A percentile compares a stretch with the other conserved stretches of the same genome.
Evolutionary conservation across 306 rosid genomes (phyloP).

Genomic region (Cucurbita maxima): DNA sequence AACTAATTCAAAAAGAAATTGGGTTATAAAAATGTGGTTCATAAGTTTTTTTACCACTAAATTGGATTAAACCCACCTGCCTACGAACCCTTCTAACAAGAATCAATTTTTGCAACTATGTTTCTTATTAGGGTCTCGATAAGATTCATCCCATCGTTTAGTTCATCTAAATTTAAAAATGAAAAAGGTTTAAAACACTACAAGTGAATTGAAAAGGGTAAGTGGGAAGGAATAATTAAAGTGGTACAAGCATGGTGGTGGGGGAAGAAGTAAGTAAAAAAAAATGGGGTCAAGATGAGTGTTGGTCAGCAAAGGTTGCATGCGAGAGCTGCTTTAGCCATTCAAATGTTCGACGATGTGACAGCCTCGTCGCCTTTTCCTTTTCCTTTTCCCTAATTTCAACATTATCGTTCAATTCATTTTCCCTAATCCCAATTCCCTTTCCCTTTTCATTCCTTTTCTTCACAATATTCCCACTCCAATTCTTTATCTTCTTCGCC

Average conservation of each 20-base stretch:
- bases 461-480: not conserved
- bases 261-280: not conserved
- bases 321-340: constrained; percentile 20
- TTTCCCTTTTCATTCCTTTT: not conserved
- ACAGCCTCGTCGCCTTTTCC: constrained; percentile 4
- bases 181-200: not conserved
- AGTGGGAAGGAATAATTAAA: not conserved
- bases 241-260: not conserved
- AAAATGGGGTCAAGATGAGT: not conserved
- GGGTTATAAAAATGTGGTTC: too few relatives aligned
- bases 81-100: too few relatives aligned
- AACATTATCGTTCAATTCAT: constrained; percentile 4
- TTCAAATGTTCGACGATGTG: constrained; percentile 16
- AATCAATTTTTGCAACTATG: too few relatives aligned
- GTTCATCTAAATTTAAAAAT: not conserved
- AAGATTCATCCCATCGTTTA: too few relatives aligned
- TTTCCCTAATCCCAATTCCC: constrained; percentile 36
- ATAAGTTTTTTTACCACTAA: too few relatives aligned
- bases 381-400: constrained; percentile 1
- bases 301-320: constrained; percentile 9
- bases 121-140: too few relatives aligned
- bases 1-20: not conserved
- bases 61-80: too few relatives aligned
- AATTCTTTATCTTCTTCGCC: not conserved
- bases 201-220: not conserved